These are phyloP conservation scores for Pistacia vera DNA, from an alignment of 345 rosid genomes.

Conservation along the genomic window DNA sequence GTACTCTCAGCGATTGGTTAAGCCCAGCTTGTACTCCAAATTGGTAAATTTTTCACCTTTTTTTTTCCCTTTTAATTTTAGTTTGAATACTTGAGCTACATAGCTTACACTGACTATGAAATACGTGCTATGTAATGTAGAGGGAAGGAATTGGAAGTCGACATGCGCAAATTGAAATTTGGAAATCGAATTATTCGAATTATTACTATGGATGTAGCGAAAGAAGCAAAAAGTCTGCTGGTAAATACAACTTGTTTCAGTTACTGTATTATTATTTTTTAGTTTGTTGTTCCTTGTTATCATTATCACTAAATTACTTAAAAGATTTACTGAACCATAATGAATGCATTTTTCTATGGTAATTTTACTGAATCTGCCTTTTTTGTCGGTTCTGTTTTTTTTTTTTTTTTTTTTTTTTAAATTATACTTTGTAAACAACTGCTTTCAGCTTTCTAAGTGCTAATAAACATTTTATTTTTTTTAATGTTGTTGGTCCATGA, in stretches of 20 bases:
- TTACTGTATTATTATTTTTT: neutral
- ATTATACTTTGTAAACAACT: neutral
- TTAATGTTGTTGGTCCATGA: neutral
- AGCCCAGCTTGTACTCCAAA: conserved; percentile 50
- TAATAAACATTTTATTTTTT: neutral
- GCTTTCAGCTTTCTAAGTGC: neutral
- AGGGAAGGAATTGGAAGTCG: conserved; percentile 51
- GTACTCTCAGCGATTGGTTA: conserved; percentile 83
- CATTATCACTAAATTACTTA: neutral
- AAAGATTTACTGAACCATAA: neutral
- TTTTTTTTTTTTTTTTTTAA: neutral
- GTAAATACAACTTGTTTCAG: conserved; percentile 45
- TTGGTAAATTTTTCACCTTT: conserved; percentile 43
- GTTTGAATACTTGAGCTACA: neutral
- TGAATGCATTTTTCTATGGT: neutral
- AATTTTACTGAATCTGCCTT: neutral
- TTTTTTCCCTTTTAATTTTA: neutral
- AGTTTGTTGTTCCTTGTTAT: neutral
- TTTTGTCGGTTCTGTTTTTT: neutral
- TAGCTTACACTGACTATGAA: neutral
- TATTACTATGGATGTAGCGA: conserved; percentile 80
- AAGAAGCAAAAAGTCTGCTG: conserved; percentile 62
- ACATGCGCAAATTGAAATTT: conserved; percentile 68
- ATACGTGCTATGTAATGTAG: neutral
- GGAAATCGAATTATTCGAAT: conserved; percentile 78